Evolutionary conservation across 805 yeast species (phyloP).

Genomic region (Ascoidea asiatica): DNA sequence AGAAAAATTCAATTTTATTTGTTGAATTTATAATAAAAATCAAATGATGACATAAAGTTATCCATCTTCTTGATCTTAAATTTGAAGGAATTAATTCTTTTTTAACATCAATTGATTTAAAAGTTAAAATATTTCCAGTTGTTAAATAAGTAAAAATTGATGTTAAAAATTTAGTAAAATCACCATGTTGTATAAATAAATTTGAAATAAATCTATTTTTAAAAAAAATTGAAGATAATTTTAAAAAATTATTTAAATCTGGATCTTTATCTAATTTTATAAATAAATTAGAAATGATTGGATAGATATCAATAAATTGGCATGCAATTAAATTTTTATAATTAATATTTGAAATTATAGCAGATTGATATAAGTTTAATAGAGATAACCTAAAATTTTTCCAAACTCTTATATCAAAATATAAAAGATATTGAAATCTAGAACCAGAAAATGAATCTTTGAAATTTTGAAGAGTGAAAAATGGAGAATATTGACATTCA

Average conservation of each 20-base stretch:
- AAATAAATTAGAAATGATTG: conserved; percentile 57
- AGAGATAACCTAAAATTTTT: conserved; percentile 41
- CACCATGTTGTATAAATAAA: conserved; percentile 48
- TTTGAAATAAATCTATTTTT: conserved; percentile 67
- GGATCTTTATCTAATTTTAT: conserved; percentile 65
- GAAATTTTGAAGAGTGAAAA: conserved; percentile 4
- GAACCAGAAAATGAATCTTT: conserved; percentile 23
- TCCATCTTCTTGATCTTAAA: conserved; percentile 60
- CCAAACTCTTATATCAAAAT: conserved; percentile 64
- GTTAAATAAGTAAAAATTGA: conserved; percentile 52
- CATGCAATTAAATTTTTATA: conserved; percentile 50
- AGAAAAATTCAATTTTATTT: conserved; percentile 33
- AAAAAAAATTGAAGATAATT: conserved; percentile 66
- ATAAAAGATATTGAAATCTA: conserved; percentile 27
- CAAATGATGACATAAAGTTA: conserved; percentile 67
- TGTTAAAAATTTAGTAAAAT: conserved; percentile 46
- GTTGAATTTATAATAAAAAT: conserved; percentile 68
- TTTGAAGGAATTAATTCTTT: conserved; percentile 22
- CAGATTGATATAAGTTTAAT: conserved; percentile 52
- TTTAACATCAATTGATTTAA: neutral
- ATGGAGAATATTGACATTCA: conserved; percentile 30
- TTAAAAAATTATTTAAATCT: conserved; percentile 57
- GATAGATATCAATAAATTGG: conserved; percentile 77
- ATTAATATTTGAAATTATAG: conserved; percentile 44
- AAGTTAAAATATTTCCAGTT: conserved; percentile 20